phyloP scores from a whole-genome alignment of 1,284 basidiomycete genomes.

The Pyrrhoderma noxium region DNA sequence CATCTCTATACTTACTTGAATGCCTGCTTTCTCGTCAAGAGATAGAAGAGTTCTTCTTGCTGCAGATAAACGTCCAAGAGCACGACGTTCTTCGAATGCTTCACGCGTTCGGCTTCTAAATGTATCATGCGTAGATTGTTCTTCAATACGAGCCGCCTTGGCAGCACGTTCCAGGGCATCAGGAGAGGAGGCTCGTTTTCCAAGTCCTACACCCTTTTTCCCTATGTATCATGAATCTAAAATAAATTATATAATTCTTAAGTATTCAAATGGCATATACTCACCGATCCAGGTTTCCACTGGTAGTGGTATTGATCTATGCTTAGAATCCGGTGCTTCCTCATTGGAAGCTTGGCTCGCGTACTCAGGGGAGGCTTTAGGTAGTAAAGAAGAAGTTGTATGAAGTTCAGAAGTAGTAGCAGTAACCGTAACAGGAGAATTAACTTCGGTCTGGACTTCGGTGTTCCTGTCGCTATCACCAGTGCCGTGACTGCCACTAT shows the following conservation, averaged over 20 bases:
- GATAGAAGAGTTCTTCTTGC: slow-evolving; percentile 65
- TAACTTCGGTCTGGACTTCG: slow-evolving; percentile 16
- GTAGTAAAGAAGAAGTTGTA: background rate
- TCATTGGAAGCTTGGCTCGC: background rate
- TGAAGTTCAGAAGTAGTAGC: background rate
- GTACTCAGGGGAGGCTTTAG: background rate
- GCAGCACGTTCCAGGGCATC: slow-evolving; percentile 51
- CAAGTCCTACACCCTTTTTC: slow-evolving; percentile 65
- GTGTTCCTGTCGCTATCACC: slow-evolving; percentile 6
- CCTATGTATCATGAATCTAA: slow-evolving; percentile 35
- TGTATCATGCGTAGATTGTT: slow-evolving; percentile 44
- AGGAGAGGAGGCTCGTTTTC: slow-evolving; percentile 63
- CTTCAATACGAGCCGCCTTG: slow-evolving; percentile 68
- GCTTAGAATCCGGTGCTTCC: slow-evolving; percentile 25
- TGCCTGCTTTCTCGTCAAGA: slow-evolving; percentile 64
- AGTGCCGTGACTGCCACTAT: slow-evolving; percentile 21
- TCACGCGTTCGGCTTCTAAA: slow-evolving; percentile 61
- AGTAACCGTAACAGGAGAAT: slow-evolving; percentile 12
- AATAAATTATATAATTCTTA: background rate
- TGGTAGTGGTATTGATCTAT: slow-evolving; percentile 57
- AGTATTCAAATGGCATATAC: slow-evolving; percentile 21
- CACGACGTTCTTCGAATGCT: slow-evolving; percentile 67
- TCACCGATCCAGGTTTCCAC: slow-evolving; percentile 71
- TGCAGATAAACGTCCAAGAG: slow-evolving; percentile 56
- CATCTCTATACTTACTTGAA: slow-evolving; percentile 39